A percentile compares a stretch with the other conserved stretches of the same genome.
Conservation (phyloP, 192 early-diverging fungal species). For the Podila horticola region DNA sequence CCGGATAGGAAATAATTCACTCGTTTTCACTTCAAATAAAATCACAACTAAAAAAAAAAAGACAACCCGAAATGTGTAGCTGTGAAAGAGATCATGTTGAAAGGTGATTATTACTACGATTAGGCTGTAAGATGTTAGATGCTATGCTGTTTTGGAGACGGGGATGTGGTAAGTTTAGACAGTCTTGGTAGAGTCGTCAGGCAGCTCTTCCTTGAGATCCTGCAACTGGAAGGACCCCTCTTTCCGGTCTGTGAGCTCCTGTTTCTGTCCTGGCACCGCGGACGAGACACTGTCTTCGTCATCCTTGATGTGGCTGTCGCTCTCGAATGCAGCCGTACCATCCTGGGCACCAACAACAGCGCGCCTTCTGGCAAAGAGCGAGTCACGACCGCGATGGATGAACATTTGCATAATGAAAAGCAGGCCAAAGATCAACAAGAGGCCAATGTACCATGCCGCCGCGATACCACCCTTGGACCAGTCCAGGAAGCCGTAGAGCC, state of each 20-base stretch:
- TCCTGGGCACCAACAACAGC: constrained; percentile 15
- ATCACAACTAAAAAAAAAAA: constrained; percentile 1
- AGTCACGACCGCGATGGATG: constrained; percentile 36
- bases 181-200: too few relatives aligned
- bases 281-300: too few relatives aligned
- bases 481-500: constrained; percentile 49
- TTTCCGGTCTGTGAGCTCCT: too few relatives aligned
- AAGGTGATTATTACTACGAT: too few relatives aligned
- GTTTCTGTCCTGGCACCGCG: neutral
- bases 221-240: too few relatives aligned
- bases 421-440: constrained; percentile 23
- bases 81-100: too few relatives aligned
- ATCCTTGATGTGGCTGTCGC: too few relatives aligned
- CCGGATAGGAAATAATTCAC: constrained; percentile 1
- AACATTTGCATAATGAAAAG: constrained; percentile 36
- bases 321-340: constrained; percentile 7
- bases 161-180: too few relatives aligned
- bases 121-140: too few relatives aligned
- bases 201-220: too few relatives aligned
- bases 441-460: constrained; percentile 37
- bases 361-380: constrained; percentile 5
- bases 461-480: constrained; percentile 39
- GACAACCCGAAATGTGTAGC: neutral
- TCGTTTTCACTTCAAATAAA: neutral
- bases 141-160: too few relatives aligned